phyloP scores from a whole-genome alignment of 169 alveolate species.

The Babesia ovis region DNA sequence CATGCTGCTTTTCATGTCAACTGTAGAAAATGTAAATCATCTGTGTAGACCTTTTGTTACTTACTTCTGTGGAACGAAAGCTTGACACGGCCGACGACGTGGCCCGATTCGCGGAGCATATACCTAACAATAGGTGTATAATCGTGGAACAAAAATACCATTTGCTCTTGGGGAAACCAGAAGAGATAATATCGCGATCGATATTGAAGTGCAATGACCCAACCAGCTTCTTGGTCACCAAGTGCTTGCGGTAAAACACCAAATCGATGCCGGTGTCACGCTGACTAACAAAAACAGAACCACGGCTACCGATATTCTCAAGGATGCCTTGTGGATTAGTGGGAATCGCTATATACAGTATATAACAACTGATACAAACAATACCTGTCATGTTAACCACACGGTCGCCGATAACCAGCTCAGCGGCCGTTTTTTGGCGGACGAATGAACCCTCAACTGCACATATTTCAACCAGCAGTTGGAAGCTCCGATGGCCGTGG shows the following conservation, averaged over 20 bases:
- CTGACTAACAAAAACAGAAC: conserved; percentile 22
- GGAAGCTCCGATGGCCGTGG: conserved; percentile 60
- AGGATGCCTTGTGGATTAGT: conserved; percentile 24
- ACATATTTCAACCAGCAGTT: conserved; percentile 49
- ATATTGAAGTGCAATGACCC: conserved; percentile 21
- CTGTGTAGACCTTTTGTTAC: too few relatives aligned
- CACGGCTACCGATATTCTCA: conserved; percentile 49
- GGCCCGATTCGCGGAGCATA: conserved; percentile 4
- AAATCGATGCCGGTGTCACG: conserved; percentile 31
- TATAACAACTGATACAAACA: not conserved
- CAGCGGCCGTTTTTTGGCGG: conserved; percentile 10
- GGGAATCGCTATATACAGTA: conserved; percentile 36
- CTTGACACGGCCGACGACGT: conserved; percentile 23
- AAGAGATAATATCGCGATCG: conserved; percentile 35
- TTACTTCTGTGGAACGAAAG: conserved; percentile 46
- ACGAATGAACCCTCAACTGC: conserved; percentile 53
- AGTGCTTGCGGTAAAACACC: conserved; percentile 35
- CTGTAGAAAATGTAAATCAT: too few relatives aligned
- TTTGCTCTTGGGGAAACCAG: conserved; percentile 41
- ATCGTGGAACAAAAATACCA: conserved; percentile 12
- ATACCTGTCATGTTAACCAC: conserved; percentile 18
- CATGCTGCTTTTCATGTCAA: conserved; percentile 16
- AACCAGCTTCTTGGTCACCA: conserved; percentile 27
- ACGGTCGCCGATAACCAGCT: conserved; percentile 37
- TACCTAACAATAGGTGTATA: conserved; percentile 21